Base-by-base conservation (phyloP, 2,329 filamentous ascomycete species). In the Trichoderma sp. region DNA sequence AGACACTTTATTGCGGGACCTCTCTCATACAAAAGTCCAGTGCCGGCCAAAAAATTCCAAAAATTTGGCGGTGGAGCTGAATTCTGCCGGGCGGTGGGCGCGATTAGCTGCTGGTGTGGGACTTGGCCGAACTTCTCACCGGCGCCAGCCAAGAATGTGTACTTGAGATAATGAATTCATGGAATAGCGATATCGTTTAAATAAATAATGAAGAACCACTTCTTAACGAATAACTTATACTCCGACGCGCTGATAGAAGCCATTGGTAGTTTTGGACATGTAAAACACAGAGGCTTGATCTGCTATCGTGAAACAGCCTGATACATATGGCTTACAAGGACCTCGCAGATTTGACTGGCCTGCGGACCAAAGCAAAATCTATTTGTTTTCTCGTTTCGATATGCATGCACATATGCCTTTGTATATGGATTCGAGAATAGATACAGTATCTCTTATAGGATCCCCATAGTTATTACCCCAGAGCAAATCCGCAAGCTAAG, bases 61-160 rank as follows among this genome's bases (percentile, higher is more conserved):
- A 82, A 81, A 74, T 79, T 80, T 81, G 78, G 77, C 74, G 74
- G 75, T 74, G 71, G 69, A 71, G 59, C 37, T 68, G 59, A 72
- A 77, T 81, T 81, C 77, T 81, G 80, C 80, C 78, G 77, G 79
- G 81, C 80, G 79, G 80, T 81, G 75, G 13, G 24, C 5, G 4
- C 2, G 4, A 55, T 35, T 69, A 43, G 68, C 68, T 55, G 53
- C 43, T 47, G 43, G 35, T 57, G 63, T 55, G 57, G 47, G 49
- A 43, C 43, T 24, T 49, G 35, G 56, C 62, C 62, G 52, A 57
- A n/a, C 21, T 6, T 19, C 56, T 67, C 31, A 68, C 56, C 43
- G 64, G 35, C 21, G 47, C 14, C 47, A 27, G 57, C 37, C 63
- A 40, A 66, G 63, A 60, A 68, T 56, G 24, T 60, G 29, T 59